Evolutionary conservation across 495 filamentous ascomycete species (phyloP).

Genomic region (Lepidopterella palustris): DNA sequence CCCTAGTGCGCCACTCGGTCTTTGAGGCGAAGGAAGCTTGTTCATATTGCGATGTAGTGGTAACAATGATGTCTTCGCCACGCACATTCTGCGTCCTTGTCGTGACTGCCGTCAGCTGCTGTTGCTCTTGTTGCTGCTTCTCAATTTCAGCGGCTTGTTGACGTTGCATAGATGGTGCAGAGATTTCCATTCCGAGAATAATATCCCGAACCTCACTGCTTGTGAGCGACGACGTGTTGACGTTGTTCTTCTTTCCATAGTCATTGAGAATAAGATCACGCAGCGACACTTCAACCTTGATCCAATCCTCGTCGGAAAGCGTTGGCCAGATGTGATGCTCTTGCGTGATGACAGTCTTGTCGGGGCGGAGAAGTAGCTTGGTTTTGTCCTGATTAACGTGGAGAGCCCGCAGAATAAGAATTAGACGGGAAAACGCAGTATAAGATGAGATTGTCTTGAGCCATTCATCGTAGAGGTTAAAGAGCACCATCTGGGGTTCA

Average conservation of each 20-base stretch:
- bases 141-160: constrained; percentile 99
- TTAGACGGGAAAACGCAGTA: constrained; percentile 93
- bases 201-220: constrained; percentile 97
- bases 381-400: constrained; percentile 99
- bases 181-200: constrained; percentile 99
- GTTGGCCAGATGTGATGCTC: constrained; percentile 99
- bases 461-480: constrained; percentile 99
- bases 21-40: constrained; percentile 97
- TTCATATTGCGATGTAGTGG: constrained; percentile 93
- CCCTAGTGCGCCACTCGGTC: constrained; percentile 96
- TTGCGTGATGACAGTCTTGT: constrained; percentile 97
- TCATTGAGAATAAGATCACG: constrained; percentile 96
- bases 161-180: constrained; percentile 93
- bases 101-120: constrained; percentile 93
- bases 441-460: constrained; percentile 97
- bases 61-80: constrained; percentile 97
- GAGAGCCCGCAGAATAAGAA: constrained; percentile 89
- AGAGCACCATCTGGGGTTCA: constrained; percentile 98
- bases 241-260: constrained; percentile 99
- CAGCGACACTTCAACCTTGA: constrained; percentile 95
- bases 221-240: constrained; percentile 94
- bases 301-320: constrained; percentile 94
- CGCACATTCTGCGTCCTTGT: constrained; percentile 98
- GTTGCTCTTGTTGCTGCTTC: constrained; percentile 95
- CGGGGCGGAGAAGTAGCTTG: constrained; percentile 91